Conservation (phyloP, 371 early-diverging fungal species). For the Dichotomocladium elegans region DNA sequence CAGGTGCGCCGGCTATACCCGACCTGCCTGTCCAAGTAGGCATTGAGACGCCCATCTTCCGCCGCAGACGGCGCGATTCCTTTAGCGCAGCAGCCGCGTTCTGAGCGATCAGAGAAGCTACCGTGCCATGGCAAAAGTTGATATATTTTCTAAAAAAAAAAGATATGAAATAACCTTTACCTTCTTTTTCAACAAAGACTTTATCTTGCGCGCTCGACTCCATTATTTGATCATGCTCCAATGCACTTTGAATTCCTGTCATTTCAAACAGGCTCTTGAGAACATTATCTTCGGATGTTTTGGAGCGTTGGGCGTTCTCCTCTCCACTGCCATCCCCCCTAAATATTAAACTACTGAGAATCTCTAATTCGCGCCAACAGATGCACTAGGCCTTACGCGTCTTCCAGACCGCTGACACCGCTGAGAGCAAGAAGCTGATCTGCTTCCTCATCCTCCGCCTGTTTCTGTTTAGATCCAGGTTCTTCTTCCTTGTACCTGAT, state of each 20-base stretch:
- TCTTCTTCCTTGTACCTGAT: conserved; percentile 26
- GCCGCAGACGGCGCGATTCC: conserved; percentile 9
- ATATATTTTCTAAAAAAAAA: too few relatives aligned
- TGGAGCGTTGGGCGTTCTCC: conserved; percentile 14
- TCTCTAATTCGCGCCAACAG: neutral
- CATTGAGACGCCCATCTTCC: conserved; percentile 40
- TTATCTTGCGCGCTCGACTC: conserved; percentile 61
- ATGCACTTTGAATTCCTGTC: conserved; percentile 81
- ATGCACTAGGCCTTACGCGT: conserved; percentile 54
- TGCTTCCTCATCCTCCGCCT: conserved; percentile 15
- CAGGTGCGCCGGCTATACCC: conserved; percentile 59
- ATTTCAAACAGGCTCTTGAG: conserved; percentile 73
- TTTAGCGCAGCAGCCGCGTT: conserved; percentile 53
- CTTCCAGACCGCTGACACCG: conserved; percentile 54
- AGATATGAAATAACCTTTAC: conserved; percentile 21
- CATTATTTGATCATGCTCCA: conserved; percentile 86
- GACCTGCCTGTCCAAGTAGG: conserved; percentile 73
- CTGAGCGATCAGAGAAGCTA: conserved; percentile 53
- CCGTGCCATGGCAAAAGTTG: too few relatives aligned
- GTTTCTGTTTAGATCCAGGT: conserved; percentile 18
- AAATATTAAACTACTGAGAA: neutral
- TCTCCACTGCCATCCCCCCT: conserved; percentile 26
- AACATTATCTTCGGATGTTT: conserved; percentile 47
- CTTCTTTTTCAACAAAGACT: conserved; percentile 74
- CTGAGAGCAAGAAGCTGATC: conserved; percentile 35